Conservation (phyloP, 1,284 basidiomycete genomes). For the Malassezia obtusa region DNA sequence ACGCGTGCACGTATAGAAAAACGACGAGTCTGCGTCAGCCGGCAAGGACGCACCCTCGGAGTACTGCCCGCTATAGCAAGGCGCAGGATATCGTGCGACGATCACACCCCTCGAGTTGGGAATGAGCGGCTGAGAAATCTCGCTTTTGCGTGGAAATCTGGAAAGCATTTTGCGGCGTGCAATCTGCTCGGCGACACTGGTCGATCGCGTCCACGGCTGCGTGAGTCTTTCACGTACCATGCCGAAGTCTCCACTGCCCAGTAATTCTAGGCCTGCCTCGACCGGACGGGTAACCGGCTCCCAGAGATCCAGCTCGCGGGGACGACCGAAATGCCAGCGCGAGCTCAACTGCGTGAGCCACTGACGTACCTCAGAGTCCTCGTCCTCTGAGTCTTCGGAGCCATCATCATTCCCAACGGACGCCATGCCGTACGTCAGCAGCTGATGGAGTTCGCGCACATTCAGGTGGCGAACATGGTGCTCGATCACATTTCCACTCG, state of each 20-base stretch:
- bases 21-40: conserved; percentile 27
- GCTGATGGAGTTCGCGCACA: conserved; percentile 4
- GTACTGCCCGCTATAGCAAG: conserved; percentile 87
- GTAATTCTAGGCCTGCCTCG: conserved; percentile 60
- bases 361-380: conserved; percentile 14
- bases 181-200: conserved; percentile 23
- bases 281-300: conserved; percentile 56
- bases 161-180: conserved; percentile 22
- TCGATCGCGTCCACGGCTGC: not conserved
- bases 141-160: conserved; percentile 50
- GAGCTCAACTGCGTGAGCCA: conserved; percentile 16
- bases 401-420: no score
- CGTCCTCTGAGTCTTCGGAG: conserved; percentile 20
- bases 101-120: conserved; percentile 80
- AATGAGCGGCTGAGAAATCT: conserved; percentile 51
- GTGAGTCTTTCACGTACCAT: not conserved
- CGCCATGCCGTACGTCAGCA: conserved; percentile 18
- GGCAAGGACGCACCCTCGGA: conserved; percentile 50
- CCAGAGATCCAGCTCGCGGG: conserved; percentile 29
- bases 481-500: not conserved
- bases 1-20: conserved; percentile 51
- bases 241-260: conserved; percentile 78
- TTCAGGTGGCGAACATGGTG: not conserved
- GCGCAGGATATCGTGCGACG: conserved; percentile 68
- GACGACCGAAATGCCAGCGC: conserved; percentile 1